Percentiles rank a stretch among this genome's conserved stretches.
Evolutionary conservation across 208 protist genomes (phyloP).

Genomic region (Wallacemonas sp.): DNA sequence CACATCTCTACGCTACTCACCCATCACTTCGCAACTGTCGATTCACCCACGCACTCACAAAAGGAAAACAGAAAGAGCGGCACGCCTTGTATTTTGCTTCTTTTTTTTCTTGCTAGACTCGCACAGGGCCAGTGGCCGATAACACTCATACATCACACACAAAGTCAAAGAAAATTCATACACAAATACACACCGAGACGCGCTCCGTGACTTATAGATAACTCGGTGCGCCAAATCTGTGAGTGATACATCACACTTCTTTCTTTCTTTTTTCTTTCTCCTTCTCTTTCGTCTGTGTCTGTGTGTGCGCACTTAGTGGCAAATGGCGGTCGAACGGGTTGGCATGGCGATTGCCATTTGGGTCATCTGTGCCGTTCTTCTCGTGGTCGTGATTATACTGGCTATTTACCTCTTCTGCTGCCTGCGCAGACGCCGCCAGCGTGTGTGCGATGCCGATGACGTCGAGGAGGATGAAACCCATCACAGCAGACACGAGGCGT

Average conservation of each 20-base stretch:
- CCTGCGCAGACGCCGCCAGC: conserved; percentile 13
- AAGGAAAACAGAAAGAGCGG: neutral
- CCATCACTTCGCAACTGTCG: neutral
- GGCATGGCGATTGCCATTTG: conserved; percentile 56
- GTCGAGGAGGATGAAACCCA: neutral
- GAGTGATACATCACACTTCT: no score
- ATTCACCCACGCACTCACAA: conserved; percentile 3
- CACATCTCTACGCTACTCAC: no score
- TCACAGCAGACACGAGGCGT: neutral
- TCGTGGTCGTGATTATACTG: conserved; percentile 45
- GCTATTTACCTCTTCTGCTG: conserved; percentile 29
- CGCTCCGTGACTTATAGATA: no score
- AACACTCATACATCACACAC: no score
- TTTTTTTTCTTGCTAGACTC: no score
- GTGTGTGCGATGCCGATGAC: neutral
- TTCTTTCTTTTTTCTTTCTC: conserved; percentile 5
- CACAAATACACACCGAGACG: no score
- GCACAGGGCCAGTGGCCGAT: no score
- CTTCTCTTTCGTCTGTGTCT: conserved; percentile 21
- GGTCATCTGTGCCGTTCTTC: conserved; percentile 47
- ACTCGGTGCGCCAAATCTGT: no score
- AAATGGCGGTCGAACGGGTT: conserved; percentile 38
- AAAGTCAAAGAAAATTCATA: no score
- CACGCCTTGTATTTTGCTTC: neutral
- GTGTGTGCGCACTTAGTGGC: neutral